A percentile compares a stretch with the other conserved stretches of the same genome.
phyloP scores from a whole-genome alignment of 768 basidiomycete genomes.

The Botryobasidium botryosum region DNA sequence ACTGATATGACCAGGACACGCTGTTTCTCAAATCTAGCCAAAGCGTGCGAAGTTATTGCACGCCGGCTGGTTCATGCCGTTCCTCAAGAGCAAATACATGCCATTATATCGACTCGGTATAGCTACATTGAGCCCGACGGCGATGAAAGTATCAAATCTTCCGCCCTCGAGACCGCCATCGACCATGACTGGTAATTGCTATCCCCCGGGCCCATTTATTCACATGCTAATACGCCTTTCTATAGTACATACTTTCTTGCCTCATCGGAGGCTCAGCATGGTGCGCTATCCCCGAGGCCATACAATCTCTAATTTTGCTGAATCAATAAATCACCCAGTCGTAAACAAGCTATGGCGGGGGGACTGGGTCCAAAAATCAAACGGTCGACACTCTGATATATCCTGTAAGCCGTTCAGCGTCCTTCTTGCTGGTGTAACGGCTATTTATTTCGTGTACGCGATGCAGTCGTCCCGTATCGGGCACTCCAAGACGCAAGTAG shows the following conservation, averaged over 20 bases:
- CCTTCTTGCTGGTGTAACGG: background rate
- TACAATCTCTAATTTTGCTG: background rate
- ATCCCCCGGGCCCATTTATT: slow-evolving; percentile 1
- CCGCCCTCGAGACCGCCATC: slow-evolving; percentile 79
- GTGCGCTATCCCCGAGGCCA: too few species aligned
- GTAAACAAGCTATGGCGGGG: slow-evolving; percentile 73
- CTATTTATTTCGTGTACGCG: slow-evolving; percentile 8
- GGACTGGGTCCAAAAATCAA: slow-evolving; percentile 61
- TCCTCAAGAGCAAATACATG: slow-evolving; percentile 42
- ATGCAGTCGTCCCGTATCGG: slow-evolving; percentile 48
- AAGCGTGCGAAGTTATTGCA: slow-evolving; percentile 72
- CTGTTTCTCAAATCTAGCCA: slow-evolving; percentile 27
- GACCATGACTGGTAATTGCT: slow-evolving; percentile 63
- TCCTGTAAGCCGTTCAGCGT: slow-evolving; percentile 55
- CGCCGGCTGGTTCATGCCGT: slow-evolving; percentile 58
- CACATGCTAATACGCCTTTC: background rate
- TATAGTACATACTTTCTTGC: slow-evolving; percentile 66
- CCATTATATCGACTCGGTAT: slow-evolving; percentile 66
- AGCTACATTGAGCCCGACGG: slow-evolving; percentile 57
- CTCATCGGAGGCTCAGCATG: slow-evolving; percentile 74
- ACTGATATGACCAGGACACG: too few species aligned
- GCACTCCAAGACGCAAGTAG: slow-evolving; percentile 36
- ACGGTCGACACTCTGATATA: slow-evolving; percentile 54
- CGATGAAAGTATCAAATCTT: slow-evolving; percentile 52
- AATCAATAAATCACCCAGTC: slow-evolving; percentile 37